These are phyloP conservation scores for Xylaria sp. DNA, from an alignment of 2,329 filamentous ascomycete genomes.

Conservation along the genomic window DNA sequence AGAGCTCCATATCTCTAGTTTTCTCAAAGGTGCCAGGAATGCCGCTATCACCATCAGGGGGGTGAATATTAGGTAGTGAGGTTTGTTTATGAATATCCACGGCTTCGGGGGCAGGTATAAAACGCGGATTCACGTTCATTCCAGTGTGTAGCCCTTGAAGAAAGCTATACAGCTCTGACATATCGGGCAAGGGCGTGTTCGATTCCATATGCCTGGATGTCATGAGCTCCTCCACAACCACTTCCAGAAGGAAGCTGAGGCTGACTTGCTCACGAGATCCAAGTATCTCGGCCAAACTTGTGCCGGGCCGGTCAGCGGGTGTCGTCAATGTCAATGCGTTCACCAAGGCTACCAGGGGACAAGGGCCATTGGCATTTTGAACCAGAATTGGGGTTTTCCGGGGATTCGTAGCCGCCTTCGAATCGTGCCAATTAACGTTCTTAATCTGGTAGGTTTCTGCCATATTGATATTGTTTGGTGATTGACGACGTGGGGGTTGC, in stretches of 20 bases:
- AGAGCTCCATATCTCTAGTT: conserved; percentile 88
- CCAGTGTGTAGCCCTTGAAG: conserved; percentile 90
- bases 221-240: conserved; percentile 93
- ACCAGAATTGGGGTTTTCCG: conserved; percentile 87
- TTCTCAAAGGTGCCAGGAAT: conserved; percentile 83
- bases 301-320: conserved; percentile 67
- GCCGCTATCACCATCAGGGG: conserved; percentile 58
- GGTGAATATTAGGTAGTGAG: conserved; percentile 63
- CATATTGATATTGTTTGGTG: conserved; percentile 54
- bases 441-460: conserved; percentile 92
- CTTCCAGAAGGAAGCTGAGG: conserved; percentile 84
- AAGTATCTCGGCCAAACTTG: conserved; percentile 81
- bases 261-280: conserved; percentile 87
- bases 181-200: conserved; percentile 78
- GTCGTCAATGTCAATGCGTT: conserved; percentile 91
- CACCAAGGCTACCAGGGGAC: conserved; percentile 89
- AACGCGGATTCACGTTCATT: conserved; percentile 97
- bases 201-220: conserved; percentile 73
- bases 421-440: conserved; percentile 86
- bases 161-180: conserved; percentile 88
- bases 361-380: conserved; percentile 94
- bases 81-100: conserved; percentile 61
- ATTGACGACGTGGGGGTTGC: conserved; percentile 55
- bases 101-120: conserved; percentile 69
- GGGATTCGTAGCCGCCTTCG: conserved; percentile 66